Evolutionary conservation across 805 yeast species (phyloP).

Genomic region (Starmerella bombi): DNA sequence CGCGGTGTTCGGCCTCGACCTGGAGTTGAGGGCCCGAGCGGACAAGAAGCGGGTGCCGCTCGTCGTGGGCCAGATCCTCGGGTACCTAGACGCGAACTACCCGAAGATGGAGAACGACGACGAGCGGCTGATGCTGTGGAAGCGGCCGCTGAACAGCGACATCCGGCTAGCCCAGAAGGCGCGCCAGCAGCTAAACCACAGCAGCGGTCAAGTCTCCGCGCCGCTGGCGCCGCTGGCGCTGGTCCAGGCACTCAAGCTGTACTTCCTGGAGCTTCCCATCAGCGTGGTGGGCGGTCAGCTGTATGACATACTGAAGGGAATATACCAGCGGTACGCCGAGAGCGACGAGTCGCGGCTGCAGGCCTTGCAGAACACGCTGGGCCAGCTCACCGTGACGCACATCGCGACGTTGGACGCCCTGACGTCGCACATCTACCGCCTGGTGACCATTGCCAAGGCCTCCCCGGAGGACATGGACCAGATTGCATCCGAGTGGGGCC

Average conservation of each 20-base stretch:
- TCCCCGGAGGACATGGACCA: slow-evolving; percentile 24
- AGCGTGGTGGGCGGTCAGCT: slow-evolving; percentile 52
- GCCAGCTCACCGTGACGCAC: slow-evolving; percentile 55
- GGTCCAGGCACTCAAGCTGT: slow-evolving; percentile 57
- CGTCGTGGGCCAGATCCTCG: slow-evolving; percentile 47
- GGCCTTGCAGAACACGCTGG: slow-evolving; percentile 53
- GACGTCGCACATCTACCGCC: slow-evolving; percentile 58
- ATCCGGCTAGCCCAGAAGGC: slow-evolving; percentile 29
- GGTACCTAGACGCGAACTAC: slow-evolving; percentile 54
- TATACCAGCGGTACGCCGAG: slow-evolving; percentile 42
- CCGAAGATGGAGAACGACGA: slow-evolving; percentile 55
- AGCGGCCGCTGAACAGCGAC: slow-evolving; percentile 31
- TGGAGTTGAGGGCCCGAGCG: slow-evolving; percentile 54
- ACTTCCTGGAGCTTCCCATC: slow-evolving; percentile 67
- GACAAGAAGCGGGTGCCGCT: slow-evolving; percentile 64
- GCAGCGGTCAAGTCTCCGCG: slow-evolving; percentile 17
- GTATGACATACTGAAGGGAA: slow-evolving; percentile 54
- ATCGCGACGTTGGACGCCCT: slow-evolving; percentile 70
- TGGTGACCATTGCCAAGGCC: slow-evolving; percentile 39
- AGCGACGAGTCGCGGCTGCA: slow-evolving; percentile 36
- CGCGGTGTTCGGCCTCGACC: slow-evolving; percentile 60
- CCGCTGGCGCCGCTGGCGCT: slow-evolving; percentile 36
- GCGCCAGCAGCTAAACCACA: slow-evolving; percentile 17
- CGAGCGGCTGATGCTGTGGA: slow-evolving; percentile 57
- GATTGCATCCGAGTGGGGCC: slow-evolving; percentile 54